Base-by-base conservation (phyloP, 2,329 filamentous ascomycete genomes). In the Achaetomium macrosporum region DNA sequence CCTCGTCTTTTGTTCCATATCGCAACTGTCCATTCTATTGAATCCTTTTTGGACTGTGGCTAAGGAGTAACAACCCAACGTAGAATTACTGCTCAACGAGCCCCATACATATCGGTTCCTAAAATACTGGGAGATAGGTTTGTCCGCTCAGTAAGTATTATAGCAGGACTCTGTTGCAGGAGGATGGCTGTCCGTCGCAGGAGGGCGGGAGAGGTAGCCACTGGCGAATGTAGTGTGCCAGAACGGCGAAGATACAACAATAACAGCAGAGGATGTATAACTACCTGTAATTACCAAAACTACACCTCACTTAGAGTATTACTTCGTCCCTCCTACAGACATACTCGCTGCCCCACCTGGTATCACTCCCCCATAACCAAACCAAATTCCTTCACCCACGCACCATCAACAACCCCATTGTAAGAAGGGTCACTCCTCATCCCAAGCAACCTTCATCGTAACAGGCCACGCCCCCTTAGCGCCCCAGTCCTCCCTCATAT, bases 401-500 rank as follows among this genome's bases (percentile, higher is more conserved):
- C 5, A 31, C 31, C 19, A 16, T 7, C 8, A 16, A 16, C 45
- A 41, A 25, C 43, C 7, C 12, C 5, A 4, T 8, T 11, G 16
- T 36, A 44, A n/a, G 19, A 48, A n/a, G 12, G 25, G 11, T 20
- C 20, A 41, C 7, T 31, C 35, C 36, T 68, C 69, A 61, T 78
- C 75, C 76, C 76, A 79, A 45, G 68, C 70, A 6, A 79, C 67
- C 70, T 77, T 78, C 76, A 79, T 78, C n/a, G 71, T 74, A 0
- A 69, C 71, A 0, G 77, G 76, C 62, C 76, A 78, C 1, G 73
- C 70, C 61, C 66, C 71, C 17, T 73, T 59, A 8, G 63, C 65
- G 15, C 81, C 79, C 72, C 83, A 82, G 62, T 88, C 83, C 67
- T 85, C 80, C 36, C 78, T 77, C 73, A 88, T 71, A 65, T 87